A percentile compares a stretch with the other conserved stretches of the same genome.
Conservation (phyloP, 306 rosid genomes). For the Delonix regia region DNA sequence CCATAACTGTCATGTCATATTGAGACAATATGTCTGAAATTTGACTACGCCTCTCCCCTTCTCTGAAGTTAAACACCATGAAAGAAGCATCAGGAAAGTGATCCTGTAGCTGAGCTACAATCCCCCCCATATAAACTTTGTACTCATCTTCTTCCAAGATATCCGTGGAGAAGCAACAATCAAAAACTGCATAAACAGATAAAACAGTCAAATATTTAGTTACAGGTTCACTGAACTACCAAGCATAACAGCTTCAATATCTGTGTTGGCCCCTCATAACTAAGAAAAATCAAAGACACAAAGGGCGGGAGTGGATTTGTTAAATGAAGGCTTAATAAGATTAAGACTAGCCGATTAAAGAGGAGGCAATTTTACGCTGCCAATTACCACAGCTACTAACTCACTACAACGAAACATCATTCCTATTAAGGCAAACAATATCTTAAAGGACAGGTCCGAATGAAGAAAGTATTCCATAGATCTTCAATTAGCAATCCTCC, state of each 20-base stretch:
- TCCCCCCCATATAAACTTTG: conserved; percentile 80
- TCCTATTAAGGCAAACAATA: conserved; percentile 3
- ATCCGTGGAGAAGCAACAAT: conserved; percentile 96
- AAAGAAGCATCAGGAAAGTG: conserved; percentile 92
- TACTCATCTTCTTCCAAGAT: conserved; percentile 89
- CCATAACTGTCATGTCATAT: conserved; percentile 98
- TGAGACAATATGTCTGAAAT: conserved; percentile 81
- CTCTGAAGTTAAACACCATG: conserved; percentile 98
- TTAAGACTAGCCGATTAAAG: conserved; percentile 14
- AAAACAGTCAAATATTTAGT: conserved; percentile 23
- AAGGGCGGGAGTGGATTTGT: neutral
- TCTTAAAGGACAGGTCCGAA: neutral
- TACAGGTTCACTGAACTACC: conserved; percentile 19
- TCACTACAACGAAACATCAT: conserved; percentile 15
- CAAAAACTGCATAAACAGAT: conserved; percentile 71
- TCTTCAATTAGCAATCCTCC: conserved; percentile 35
- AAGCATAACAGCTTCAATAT: conserved; percentile 7
- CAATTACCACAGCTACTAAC: conserved; percentile 20
- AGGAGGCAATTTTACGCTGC: conserved; percentile 11
- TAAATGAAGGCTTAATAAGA: neutral
- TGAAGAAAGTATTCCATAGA: conserved; percentile 19
- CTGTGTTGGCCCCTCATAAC: neutral
- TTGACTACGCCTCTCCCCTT: conserved; percentile 85
- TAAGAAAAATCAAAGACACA: conserved; percentile 21
- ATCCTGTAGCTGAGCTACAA: conserved; percentile 87